Conservation (phyloP, 345 rosid species). For the Eutrema yunnanense region DNA sequence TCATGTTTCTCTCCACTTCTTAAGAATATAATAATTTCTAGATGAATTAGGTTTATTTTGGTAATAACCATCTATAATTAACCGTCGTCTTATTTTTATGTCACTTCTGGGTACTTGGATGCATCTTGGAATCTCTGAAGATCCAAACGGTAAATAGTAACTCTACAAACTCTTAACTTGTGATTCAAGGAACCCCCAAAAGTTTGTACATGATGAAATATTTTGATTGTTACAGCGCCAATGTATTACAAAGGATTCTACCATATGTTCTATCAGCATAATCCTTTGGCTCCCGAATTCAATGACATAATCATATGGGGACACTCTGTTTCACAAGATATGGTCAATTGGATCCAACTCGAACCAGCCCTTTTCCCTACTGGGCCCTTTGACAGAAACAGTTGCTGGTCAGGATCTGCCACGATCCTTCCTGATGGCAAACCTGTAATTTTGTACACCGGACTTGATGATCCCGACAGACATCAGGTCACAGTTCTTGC, state of each 20-base stretch:
- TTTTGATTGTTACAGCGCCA: constrained; percentile 44
- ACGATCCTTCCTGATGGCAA: constrained; percentile 54
- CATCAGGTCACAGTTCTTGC: constrained; percentile 63
- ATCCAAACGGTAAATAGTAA: constrained; percentile 16
- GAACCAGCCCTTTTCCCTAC: constrained; percentile 49
- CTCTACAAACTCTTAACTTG: not conserved
- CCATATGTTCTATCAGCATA: constrained; percentile 44
- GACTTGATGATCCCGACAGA: constrained; percentile 29
- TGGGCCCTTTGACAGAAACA: constrained; percentile 45
- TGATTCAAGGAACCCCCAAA: not conserved
- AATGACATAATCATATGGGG: constrained; percentile 48
- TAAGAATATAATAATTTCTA: too few relatives aligned
- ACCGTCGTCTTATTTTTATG: not conserved
- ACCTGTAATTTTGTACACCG: constrained; percentile 59
- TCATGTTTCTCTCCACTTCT: too few relatives aligned
- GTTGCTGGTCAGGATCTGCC: constrained; percentile 72
- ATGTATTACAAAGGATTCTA: constrained; percentile 64
- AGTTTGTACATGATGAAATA: not conserved
- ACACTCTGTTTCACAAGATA: constrained; percentile 63
- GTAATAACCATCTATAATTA: not conserved
- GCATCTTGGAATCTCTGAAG: constrained; percentile 1
- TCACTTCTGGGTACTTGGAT: not conserved
- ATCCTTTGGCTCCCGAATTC: constrained; percentile 50
- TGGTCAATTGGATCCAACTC: constrained; percentile 64
- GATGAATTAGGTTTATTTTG: too few relatives aligned